phyloP scores from a whole-genome alignment of 257 asterid genomes.

The Penstemon eatonii region DNA sequence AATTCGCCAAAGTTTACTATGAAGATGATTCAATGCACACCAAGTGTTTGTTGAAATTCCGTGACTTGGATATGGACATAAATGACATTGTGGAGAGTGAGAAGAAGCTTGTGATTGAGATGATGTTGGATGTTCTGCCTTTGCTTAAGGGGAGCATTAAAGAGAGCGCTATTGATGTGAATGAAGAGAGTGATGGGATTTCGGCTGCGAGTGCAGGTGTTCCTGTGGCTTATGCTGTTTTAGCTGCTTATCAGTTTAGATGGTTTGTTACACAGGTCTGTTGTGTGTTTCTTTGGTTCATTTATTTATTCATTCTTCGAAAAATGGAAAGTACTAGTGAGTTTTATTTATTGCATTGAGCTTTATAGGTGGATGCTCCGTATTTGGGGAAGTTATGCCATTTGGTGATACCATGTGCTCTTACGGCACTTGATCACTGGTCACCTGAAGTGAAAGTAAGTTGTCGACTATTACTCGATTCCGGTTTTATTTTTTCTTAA shows the following conservation, averaged over 20 bases:
- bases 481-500: constrained; percentile 2
- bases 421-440: constrained; percentile 97
- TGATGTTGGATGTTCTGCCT: constrained; percentile 63
- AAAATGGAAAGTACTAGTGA: neutral
- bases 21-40: constrained; percentile 28
- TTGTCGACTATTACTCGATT: neutral
- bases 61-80: constrained; percentile 56
- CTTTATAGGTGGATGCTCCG: constrained; percentile 66
- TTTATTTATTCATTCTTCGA: constrained; percentile 1
- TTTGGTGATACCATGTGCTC: constrained; percentile 84
- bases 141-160: constrained; percentile 59
- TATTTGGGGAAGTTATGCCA: constrained; percentile 69
- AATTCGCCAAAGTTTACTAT: constrained; percentile 45
- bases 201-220: constrained; percentile 78
- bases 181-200: constrained; percentile 55
- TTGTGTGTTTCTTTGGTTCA: neutral
- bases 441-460: constrained; percentile 89
- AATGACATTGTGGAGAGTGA: constrained; percentile 43
- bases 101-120: constrained; percentile 59
- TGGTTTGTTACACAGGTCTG: constrained; percentile 82
- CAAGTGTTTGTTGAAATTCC: constrained; percentile 46
- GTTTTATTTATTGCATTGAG: neutral
- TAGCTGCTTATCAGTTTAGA: constrained; percentile 82
- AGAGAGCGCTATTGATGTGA: constrained; percentile 72
- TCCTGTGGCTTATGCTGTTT: constrained; percentile 76